These are phyloP conservation scores for Solanum bulbocastanum DNA, from an alignment of 257 asterid species.

Conservation along the genomic window DNA sequence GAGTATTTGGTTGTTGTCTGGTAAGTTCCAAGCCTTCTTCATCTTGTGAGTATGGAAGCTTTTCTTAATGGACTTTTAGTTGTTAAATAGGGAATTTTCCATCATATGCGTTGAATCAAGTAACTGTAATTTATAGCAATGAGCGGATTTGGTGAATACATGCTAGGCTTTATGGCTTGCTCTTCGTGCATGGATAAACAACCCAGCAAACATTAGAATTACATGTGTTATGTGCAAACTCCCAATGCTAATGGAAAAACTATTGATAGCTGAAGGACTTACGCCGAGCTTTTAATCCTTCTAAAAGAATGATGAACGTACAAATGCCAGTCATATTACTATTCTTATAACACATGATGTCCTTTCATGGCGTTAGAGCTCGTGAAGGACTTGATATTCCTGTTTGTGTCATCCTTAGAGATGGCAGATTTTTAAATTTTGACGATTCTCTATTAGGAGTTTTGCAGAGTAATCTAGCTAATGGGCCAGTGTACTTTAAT, in stretches of 20 bases:
- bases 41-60: background rate
- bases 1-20: slow-evolving; percentile 69
- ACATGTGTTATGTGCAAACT: background rate
- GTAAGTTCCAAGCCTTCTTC: slow-evolving; percentile 18
- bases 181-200: background rate
- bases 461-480: too few species aligned
- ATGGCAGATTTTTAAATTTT: too few species aligned
- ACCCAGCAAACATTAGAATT: background rate
- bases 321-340: background rate
- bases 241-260: background rate
- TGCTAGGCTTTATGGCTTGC: background rate
- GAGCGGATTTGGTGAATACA: background rate
- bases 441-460: too few species aligned
- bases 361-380: background rate
- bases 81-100: background rate
- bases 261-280: background rate
- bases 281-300: background rate
- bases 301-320: background rate
- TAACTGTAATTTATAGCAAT: background rate
- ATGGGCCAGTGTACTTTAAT: too few species aligned
- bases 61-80: background rate
- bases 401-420: too few species aligned
- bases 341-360: background rate
- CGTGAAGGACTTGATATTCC: too few species aligned
- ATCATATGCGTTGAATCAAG: background rate